A percentile compares a stretch with the other conserved stretches of the same genome.
phyloP scores from a whole-genome alignment of 306 rosid genomes.

The Malus fusca region DNA sequence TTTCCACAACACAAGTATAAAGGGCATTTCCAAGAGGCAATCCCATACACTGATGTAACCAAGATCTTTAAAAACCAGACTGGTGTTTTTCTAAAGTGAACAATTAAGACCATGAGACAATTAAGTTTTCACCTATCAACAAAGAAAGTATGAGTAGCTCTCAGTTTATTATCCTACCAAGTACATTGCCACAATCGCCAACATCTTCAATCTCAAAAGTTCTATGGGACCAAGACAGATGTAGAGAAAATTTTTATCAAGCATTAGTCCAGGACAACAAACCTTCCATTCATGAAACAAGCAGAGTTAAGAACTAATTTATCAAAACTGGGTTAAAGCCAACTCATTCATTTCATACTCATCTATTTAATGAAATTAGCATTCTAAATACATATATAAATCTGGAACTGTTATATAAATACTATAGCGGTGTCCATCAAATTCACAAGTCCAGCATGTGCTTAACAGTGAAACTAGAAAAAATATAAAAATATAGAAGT shows the following conservation, averaged over 20 bases:
- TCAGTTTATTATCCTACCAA: background rate
- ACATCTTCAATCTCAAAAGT: background rate
- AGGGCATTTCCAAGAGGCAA: background rate
- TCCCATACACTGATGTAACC: background rate
- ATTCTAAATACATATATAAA: background rate
- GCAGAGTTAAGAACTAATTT: background rate
- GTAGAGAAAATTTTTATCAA: background rate
- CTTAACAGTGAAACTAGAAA: background rate
- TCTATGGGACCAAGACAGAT: too few relatives aligned
- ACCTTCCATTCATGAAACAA: background rate
- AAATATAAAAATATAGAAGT: conserved; percentile 1
- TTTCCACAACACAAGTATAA: background rate
- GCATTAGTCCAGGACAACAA: background rate
- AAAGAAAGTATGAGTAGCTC: background rate
- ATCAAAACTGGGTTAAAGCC: background rate
- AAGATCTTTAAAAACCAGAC: background rate
- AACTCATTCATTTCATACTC: background rate
- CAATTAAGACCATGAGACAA: background rate
- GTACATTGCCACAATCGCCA: background rate
- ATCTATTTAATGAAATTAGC: background rate
- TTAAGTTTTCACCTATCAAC: background rate
- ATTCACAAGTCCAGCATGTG: background rate
- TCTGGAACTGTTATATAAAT: background rate
- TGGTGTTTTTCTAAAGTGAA: background rate
- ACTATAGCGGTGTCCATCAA: background rate